Base-by-base conservation (phyloP, 2,329 filamentous ascomycete species). In the Hirsutella rhossiliensis region DNA sequence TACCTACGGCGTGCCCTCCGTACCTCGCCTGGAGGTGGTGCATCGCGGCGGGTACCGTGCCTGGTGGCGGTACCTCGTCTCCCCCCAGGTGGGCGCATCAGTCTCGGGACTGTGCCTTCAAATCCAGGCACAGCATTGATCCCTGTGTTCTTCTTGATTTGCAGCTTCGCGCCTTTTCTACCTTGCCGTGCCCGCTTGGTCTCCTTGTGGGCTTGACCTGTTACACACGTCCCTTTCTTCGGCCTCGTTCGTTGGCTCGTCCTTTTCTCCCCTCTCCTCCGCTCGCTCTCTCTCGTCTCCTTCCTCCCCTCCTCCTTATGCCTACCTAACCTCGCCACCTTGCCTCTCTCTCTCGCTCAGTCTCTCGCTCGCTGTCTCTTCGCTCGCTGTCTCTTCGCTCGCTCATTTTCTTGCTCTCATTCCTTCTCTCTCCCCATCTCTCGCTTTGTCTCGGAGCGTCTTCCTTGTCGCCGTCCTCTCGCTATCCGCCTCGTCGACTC, bases 401-500 rank as follows among this genome's bases (percentile, higher is more conserved):
- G 18, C 39, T 29, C 46, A 29, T 41, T 43, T 46, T 46, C 41
- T 42, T 42, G 47, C 36, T 40, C 39, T 34, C 40, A 30, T 32
- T 36, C 11, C n/a, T 37, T 45, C 40, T 38, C 45, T 41, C 45
- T 45, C 47, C 38, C 45, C 48, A 34, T 11, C 32, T 15, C 13
- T 37, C n/a, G 18, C 34, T n/a, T n/a, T 11, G 34, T 17, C n/a
- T 18, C 11, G 8, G 34, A 17, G 15, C 40, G 40, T 41, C 44
- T 40, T 45, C 40, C 44, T 46, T 40, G 45, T 48, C 47, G 40
- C 45, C 48, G 32, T 37, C 45, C 18, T 40, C 47, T 45, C 43
- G 43, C 43, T 45, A 30, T 43, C 46, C 47, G 45, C 32, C 38
- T 48, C 47, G 45, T 47, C 50, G 42, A 45, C 42, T 42, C 39